Percentiles rank a stretch among this genome's conserved stretches.
Conservation (phyloP, 139 green algal genomes). For the Dunaliella primolecta region DNA sequence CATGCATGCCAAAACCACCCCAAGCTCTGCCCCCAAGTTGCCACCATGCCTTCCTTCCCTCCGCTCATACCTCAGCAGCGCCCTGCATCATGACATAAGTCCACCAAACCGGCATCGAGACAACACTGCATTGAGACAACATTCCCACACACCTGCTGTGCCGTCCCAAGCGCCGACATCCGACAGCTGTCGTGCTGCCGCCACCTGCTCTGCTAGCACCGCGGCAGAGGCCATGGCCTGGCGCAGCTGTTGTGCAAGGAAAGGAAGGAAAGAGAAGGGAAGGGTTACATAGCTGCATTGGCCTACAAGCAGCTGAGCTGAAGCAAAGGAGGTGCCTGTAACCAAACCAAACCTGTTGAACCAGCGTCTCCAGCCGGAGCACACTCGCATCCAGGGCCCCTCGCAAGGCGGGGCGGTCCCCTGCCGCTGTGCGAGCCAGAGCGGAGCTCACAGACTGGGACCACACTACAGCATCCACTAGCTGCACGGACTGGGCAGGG, state of each 20-base stretch:
- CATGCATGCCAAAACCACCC: too few species aligned
- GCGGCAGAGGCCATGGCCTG: background rate
- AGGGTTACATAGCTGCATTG: background rate
- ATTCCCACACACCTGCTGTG: background rate
- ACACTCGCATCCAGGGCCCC: constrained; percentile 37
- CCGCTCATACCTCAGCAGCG: too few species aligned
- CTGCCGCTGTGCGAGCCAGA: constrained; percentile 10
- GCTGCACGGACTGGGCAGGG: constrained; percentile 23
- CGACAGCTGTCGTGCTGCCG: background rate
- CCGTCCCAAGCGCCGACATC: background rate
- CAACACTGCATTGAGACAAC: too few species aligned
- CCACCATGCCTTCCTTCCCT: too few species aligned
- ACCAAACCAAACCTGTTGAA: constrained; percentile 37
- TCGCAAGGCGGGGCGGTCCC: constrained; percentile 28
- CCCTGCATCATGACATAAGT: too few species aligned
- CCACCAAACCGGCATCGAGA: too few species aligned
- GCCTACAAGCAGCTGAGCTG: background rate
- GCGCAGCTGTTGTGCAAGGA: background rate
- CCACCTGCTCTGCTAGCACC: background rate
- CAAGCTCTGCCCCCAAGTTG: too few species aligned
- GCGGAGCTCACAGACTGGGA: constrained; percentile 26
- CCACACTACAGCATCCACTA: constrained; percentile 46
- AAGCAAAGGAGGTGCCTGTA: too few species aligned
- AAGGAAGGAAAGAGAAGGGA: background rate
- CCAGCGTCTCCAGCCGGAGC: constrained; percentile 39